Percentiles rank a stretch among this genome's conserved stretches.
Conservation (phyloP, 345 rosid species). For the Clausena lansium region DNA sequence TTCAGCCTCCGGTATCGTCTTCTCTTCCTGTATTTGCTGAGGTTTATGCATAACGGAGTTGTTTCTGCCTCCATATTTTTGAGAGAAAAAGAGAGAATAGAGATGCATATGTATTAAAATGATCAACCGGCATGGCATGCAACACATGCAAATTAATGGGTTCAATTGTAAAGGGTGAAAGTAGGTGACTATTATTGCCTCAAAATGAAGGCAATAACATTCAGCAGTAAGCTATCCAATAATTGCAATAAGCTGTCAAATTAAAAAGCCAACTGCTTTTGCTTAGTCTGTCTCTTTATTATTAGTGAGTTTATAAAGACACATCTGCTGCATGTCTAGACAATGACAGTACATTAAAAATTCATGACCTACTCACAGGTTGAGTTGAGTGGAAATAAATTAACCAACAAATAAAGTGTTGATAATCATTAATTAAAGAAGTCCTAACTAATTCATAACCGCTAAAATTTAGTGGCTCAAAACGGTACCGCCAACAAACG, state of each 20-base stretch:
- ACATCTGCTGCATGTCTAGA: too few relatives aligned
- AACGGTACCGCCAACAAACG: too few relatives aligned
- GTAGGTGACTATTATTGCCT: neutral
- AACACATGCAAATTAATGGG: neutral
- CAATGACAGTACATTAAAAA: neutral
- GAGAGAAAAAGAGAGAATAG: neutral
- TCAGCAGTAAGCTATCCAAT: neutral
- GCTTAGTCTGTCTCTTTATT: neutral
- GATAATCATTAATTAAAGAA: too few relatives aligned
- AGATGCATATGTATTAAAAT: too few relatives aligned
- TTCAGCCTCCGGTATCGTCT: constrained; percentile 1
- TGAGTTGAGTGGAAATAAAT: neutral
- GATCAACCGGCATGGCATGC: neutral
- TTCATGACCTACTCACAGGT: neutral
- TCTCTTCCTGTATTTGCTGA: neutral
- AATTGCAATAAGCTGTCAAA: neutral
- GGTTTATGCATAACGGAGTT: neutral
- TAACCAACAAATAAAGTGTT: neutral
- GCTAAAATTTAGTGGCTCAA: too few relatives aligned
- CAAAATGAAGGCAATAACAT: neutral
- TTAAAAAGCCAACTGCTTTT: neutral
- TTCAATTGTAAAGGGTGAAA: neutral
- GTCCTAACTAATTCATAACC: too few relatives aligned
- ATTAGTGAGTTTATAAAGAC: neutral
- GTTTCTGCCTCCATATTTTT: constrained; percentile 9